Evolutionary conservation across 495 filamentous ascomycete species (phyloP).

Genomic region (Schizothecium vesticola): DNA sequence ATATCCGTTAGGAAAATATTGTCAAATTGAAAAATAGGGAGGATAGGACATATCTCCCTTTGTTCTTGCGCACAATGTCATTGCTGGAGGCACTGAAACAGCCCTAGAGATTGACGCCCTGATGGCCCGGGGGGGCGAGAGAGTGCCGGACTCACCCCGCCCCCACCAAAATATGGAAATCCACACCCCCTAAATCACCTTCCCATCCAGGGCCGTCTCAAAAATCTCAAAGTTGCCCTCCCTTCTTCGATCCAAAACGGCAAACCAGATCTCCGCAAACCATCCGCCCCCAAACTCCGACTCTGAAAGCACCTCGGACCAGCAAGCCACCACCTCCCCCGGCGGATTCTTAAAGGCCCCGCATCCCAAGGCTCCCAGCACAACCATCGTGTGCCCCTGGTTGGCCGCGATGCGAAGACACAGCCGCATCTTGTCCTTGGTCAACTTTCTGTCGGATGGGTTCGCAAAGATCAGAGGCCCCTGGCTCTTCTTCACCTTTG

Average conservation of each 20-base stretch:
- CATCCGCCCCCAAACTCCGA: slow-evolving; percentile 55
- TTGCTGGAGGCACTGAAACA: not conserved
- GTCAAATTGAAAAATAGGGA: not conserved
- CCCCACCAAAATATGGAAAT: no score
- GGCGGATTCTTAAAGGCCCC: slow-evolving; percentile 58
- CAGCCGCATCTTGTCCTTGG: slow-evolving; percentile 55
- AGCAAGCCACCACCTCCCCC: slow-evolving; percentile 50
- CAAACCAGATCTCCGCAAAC: slow-evolving; percentile 52
- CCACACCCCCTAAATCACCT: slow-evolving; percentile 21
- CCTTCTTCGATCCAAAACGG: slow-evolving; percentile 41
- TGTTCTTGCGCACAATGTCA: not conserved
- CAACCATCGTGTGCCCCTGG: slow-evolving; percentile 48
- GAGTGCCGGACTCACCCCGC: not conserved
- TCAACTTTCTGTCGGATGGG: slow-evolving; percentile 36
- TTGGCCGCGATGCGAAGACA: slow-evolving; percentile 50
- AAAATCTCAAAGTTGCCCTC: slow-evolving; percentile 52
- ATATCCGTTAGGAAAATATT: not conserved
- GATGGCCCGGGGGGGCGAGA: no score
- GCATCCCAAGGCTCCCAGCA: slow-evolving; percentile 62
- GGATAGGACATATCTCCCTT: no score
- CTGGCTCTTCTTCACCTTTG: not conserved
- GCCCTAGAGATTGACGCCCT: no score
- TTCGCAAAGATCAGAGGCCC: slow-evolving; percentile 26
- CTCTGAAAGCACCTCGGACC: slow-evolving; percentile 53
- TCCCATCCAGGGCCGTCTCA: slow-evolving; percentile 37